Percentiles rank a stretch among this genome's conserved stretches.
Conservation (phyloP, 345 rosid species). For the Lepidium didymum region DNA sequence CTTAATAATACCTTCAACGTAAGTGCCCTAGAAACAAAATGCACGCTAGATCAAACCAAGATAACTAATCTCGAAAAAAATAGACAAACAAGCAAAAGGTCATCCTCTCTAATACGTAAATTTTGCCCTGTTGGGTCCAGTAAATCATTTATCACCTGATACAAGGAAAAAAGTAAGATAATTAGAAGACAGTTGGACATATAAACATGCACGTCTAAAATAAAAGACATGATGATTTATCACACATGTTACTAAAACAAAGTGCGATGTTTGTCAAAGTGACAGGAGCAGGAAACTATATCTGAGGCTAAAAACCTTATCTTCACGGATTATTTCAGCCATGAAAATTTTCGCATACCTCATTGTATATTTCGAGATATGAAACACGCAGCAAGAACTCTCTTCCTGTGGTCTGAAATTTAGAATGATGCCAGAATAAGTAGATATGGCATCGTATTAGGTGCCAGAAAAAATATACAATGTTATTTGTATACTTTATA, state of each 20-base stretch:
- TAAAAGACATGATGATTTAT: background rate
- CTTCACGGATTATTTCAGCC: background rate
- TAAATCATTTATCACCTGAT: slow-evolving; percentile 78
- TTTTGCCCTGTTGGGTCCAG: slow-evolving; percentile 81
- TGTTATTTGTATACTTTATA: too few relatives aligned
- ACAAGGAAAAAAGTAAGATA: background rate
- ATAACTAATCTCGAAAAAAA: background rate
- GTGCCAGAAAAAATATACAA: background rate
- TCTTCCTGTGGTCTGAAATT: slow-evolving; percentile 60
- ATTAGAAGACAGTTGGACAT: background rate
- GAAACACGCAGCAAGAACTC: slow-evolving; percentile 91
- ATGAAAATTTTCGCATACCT: slow-evolving; percentile 32
- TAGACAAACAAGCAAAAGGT: slow-evolving; percentile 19
- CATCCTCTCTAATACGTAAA: slow-evolving; percentile 73
- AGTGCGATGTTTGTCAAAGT: background rate
- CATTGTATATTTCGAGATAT: slow-evolving; percentile 79
- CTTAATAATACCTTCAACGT: slow-evolving; percentile 81
- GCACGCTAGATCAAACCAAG: slow-evolving; percentile 11
- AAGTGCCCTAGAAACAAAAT: slow-evolving; percentile 55
- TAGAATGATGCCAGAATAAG: slow-evolving; percentile 10
- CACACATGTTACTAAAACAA: background rate
- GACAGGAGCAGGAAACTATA: background rate
- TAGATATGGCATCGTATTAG: background rate
- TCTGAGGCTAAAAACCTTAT: background rate
- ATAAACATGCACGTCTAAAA: background rate